These are phyloP conservation scores for Backusella psychrophila DNA, from an alignment of 192 early-diverging fungal species.

Conservation along the genomic window DNA sequence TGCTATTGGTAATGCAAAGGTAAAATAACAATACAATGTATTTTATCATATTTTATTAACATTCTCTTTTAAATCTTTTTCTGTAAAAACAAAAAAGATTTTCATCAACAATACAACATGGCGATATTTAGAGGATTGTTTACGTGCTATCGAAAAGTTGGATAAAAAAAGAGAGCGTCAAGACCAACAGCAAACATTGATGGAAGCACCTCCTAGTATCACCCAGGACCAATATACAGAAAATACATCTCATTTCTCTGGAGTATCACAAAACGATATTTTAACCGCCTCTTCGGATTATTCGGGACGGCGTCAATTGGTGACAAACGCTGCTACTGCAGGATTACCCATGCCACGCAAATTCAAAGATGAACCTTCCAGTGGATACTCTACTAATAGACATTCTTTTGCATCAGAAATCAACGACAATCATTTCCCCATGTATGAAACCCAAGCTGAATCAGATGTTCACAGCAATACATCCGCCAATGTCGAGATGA, in stretches of 20 bases:
- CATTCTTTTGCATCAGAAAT: constrained; percentile 33
- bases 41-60: background rate
- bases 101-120: constrained; percentile 79
- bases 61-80: background rate
- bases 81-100: constrained; percentile 35
- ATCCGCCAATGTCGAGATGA: background rate
- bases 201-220: background rate
- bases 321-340: constrained; percentile 12
- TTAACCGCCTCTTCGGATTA: constrained; percentile 1
- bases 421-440: background rate
- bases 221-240: background rate
- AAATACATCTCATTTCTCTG: constrained; percentile 24
- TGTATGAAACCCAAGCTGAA: constrained; percentile 17
- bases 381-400: constrained; percentile 21
- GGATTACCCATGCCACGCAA: constrained; percentile 14
- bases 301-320: background rate
- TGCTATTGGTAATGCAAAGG: constrained; percentile 55
- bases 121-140: constrained; percentile 80
- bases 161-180: constrained; percentile 38
- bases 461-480: constrained; percentile 18
- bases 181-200: constrained; percentile 36
- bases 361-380: constrained; percentile 8
- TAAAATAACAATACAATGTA: constrained; percentile 5
- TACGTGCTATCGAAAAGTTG: constrained; percentile 66
- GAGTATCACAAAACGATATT: constrained; percentile 15